Evolutionary conservation across 129 eudicot genomes (phyloP).

Genomic region (Artemisia annua): DNA sequence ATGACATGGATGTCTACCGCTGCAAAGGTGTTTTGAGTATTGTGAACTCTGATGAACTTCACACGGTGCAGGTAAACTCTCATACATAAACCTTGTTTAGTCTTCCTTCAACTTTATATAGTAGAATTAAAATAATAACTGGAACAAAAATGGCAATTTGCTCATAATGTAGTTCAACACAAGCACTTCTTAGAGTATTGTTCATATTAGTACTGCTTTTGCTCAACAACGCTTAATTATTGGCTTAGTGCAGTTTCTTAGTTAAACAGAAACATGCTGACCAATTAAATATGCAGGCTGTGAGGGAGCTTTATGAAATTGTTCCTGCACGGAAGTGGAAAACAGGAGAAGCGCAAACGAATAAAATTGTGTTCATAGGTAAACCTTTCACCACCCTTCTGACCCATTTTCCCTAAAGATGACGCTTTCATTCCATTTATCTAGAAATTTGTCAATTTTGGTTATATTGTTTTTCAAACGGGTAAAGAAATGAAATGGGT

Average conservation of each 20-base stretch:
- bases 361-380: constrained; percentile 89
- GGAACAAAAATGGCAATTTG: background rate
- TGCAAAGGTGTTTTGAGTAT: constrained; percentile 89
- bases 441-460: background rate
- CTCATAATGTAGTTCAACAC: background rate
- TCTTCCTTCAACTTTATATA: background rate
- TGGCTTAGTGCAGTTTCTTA: background rate
- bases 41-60: constrained; percentile 74
- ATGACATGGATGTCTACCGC: constrained; percentile 85
- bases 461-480: background rate
- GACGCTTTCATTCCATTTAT: background rate
- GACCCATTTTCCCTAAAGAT: background rate
- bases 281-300: constrained; percentile 51
- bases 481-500: background rate
- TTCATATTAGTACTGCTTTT: background rate
- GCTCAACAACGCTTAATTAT: background rate
- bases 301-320: constrained; percentile 89
- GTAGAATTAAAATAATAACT: background rate
- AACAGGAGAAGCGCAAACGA: constrained; percentile 48
- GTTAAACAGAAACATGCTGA: background rate
- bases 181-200: too few relatives aligned
- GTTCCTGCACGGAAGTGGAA: constrained; percentile 81
- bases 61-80: constrained; percentile 71
- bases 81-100: background rate
- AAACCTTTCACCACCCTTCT: constrained; percentile 14